Evolutionary conservation across 768 basidiomycete genomes (phyloP).

Genomic region (Leccinum disarticulatum): DNA sequence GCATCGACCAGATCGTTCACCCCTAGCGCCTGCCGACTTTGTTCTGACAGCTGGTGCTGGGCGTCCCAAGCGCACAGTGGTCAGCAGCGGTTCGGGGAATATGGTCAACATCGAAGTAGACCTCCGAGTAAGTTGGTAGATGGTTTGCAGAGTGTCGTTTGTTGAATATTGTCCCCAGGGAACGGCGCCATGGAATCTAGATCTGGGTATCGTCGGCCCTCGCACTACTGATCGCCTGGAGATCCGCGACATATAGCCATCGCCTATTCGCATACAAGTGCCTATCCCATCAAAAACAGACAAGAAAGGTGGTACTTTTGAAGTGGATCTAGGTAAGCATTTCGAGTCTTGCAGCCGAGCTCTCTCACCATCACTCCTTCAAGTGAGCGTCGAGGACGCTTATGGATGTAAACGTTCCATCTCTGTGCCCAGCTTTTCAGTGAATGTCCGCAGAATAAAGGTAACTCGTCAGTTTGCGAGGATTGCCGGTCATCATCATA

Average conservation of each 20-base stretch:
- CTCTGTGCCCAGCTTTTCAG: constrained; percentile 72
- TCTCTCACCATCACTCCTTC: constrained; percentile 5
- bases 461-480: constrained; percentile 39
- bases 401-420: constrained; percentile 83
- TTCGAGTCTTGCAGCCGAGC: not conserved
- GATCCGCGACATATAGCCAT: constrained; percentile 53
- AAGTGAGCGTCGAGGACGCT: constrained; percentile 83
- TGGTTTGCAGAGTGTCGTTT: not conserved
- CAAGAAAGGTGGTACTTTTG: constrained; percentile 70
- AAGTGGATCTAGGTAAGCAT: constrained; percentile 69
- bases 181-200: constrained; percentile 86
- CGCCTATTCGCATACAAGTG: constrained; percentile 56
- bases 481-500: not conserved
- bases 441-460: constrained; percentile 81
- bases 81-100: constrained; percentile 80
- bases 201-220: constrained; percentile 77
- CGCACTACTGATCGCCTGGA: constrained; percentile 59
- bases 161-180: constrained; percentile 50
- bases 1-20: constrained; percentile 87
- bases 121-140: constrained; percentile 55
- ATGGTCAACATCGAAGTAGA: constrained; percentile 77
- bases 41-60: constrained; percentile 39
- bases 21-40: constrained; percentile 82
- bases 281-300: constrained; percentile 69
- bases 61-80: constrained; percentile 46